Evolutionary conservation across 2,329 filamentous ascomycete species (phyloP).

Genomic region (Trichoderma sp.): DNA sequence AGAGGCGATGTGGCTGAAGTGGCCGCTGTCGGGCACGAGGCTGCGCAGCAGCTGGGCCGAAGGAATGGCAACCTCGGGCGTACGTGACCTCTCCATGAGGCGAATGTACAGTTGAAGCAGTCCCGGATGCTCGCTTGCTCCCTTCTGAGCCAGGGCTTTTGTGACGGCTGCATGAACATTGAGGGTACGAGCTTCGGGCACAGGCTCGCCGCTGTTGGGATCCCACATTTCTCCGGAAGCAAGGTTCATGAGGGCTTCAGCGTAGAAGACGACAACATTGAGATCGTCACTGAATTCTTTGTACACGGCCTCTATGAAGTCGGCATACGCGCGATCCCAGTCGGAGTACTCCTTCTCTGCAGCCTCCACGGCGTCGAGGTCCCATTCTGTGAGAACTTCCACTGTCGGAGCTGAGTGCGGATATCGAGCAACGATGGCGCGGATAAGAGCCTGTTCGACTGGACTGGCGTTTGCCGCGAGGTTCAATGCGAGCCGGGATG

Average conservation of each 20-base stretch:
- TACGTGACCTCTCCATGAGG: slow-evolving; percentile 69
- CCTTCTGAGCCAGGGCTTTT: not conserved
- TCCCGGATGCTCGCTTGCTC: not conserved
- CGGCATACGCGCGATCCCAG: slow-evolving; percentile 17
- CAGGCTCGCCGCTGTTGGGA: slow-evolving; percentile 1
- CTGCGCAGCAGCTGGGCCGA: slow-evolving; percentile 62
- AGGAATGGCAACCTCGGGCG: slow-evolving; percentile 60
- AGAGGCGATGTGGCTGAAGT: slow-evolving; percentile 47
- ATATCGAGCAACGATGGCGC: slow-evolving; percentile 12
- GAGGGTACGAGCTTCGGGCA: not conserved
- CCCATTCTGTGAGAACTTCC: too few species aligned
- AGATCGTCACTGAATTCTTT: slow-evolving; percentile 3
- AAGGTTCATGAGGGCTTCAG: slow-evolving; percentile 16
- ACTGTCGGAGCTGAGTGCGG: slow-evolving; percentile 1
- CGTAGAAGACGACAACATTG: slow-evolving; percentile 8
- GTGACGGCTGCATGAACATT: slow-evolving; percentile 6
- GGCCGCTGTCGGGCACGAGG: slow-evolving; percentile 65
- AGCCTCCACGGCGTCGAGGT: too few species aligned
- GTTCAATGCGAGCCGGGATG: not conserved
- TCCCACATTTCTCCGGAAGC: slow-evolving; percentile 16
- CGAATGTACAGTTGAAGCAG: slow-evolving; percentile 18
- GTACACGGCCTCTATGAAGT: not conserved
- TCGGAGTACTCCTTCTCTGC: not conserved
- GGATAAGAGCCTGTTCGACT: slow-evolving; percentile 15
- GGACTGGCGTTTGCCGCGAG: slow-evolving; percentile 1